Evolutionary conservation across 2,329 filamentous ascomycete genomes (phyloP), one percentile per base, ranked within the genome.

Genomic region (Penicillium expansum): DNA sequence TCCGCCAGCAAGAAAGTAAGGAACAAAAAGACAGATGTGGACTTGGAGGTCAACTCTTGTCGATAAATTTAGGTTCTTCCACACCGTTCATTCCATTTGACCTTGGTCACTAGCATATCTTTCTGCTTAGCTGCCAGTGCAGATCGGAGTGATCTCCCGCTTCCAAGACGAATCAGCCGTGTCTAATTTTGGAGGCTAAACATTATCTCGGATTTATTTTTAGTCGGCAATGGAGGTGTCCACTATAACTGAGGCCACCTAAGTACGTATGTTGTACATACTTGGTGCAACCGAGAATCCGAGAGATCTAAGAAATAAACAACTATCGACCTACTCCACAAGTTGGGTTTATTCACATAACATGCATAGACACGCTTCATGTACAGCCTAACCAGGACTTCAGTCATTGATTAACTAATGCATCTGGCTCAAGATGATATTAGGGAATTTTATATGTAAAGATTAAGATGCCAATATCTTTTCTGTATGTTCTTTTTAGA

Each of bases 61-160:
- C 16, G n/a, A 18, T 20, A 14, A 41, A 29, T 45, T 20, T 14
- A 1, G n/a, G 9, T 9, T 39, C 42, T 41, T 20, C 18, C 13
- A 35, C 48, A 37, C 45, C n/a, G 38, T 50, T 32, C 41, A 37
- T 37, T 37, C 18, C 27, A 20, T 42, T 48, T 20, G 8, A 7
- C 20, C 20, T 45, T 45, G 2, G 13, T 45, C 14, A 33, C 29
- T 47, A 18, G 20, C 13, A 16, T 32, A 30, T 20, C 20, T 45
- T 18, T 27, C 16, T 33, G 29, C 22, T 37, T 42, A 44, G 53
- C 24, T 38, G 44, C 38, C 22, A 39, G 11, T 20, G 53, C 27
- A 56, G 41, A 56, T 52, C 41, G 41, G 48, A 47, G 48, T 52
- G 54, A 52, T 56, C 33, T 52, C 48, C 48, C 41, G 48, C 41